Evolutionary conservation across 805 yeast species (phyloP).

Genomic region (Danielozyma ontarioensis): DNA sequence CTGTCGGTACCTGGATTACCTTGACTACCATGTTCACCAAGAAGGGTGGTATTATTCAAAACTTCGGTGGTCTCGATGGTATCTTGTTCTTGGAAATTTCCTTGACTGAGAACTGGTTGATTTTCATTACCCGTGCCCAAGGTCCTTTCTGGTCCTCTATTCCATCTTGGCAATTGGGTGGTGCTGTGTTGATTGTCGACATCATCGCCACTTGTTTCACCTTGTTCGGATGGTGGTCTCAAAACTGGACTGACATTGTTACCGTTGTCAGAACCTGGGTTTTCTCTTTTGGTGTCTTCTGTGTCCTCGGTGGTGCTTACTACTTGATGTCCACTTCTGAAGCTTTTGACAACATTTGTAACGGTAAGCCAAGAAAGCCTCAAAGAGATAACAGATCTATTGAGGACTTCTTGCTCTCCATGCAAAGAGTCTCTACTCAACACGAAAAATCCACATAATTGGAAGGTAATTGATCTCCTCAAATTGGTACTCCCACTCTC

Average conservation of each 20-base stretch:
- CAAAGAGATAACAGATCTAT: conserved; percentile 57
- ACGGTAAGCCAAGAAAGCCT: conserved; percentile 68
- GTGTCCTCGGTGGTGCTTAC: conserved; percentile 94
- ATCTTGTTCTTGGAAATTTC: conserved; percentile 90
- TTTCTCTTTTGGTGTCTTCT: conserved; percentile 96
- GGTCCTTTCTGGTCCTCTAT: conserved; percentile 98
- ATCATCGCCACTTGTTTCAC: conserved; percentile 88
- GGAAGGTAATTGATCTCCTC: neutral
- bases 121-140: conserved; percentile 92
- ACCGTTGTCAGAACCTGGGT: conserved; percentile 92
- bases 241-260: conserved; percentile 94
- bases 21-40: conserved; percentile 88
- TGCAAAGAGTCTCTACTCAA: conserved; percentile 87
- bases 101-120: conserved; percentile 95
- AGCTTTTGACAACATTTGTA: conserved; percentile 77
- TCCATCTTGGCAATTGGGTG: conserved; percentile 95
- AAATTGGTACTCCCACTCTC: conserved; percentile 2
- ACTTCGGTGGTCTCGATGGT: conserved; percentile 93
- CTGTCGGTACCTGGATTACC: conserved; percentile 91
- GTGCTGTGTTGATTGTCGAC: conserved; percentile 89
- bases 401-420: conserved; percentile 80
- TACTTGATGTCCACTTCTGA: conserved; percentile 83
- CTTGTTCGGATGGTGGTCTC: conserved; percentile 96
- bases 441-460: conserved; percentile 72
- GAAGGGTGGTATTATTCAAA: conserved; percentile 92